Base-by-base conservation (phyloP, 1,284 basidiomycete genomes). In the Trichosporon faecale region DNA sequence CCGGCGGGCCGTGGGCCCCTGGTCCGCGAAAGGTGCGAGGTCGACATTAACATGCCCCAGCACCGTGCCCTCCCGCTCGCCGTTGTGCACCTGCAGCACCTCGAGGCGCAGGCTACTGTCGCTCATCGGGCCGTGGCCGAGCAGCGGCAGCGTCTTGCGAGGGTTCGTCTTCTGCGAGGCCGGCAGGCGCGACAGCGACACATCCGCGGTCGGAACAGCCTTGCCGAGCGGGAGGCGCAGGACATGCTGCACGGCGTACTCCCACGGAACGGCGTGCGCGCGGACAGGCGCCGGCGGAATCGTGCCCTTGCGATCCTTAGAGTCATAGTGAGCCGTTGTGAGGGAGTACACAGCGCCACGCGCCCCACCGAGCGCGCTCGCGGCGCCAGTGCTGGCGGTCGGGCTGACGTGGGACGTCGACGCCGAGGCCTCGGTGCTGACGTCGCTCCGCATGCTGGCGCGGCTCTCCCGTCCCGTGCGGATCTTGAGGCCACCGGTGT, bases 21-120 rank as follows among this genome's bases (percentile, higher is more conserved):
- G 76, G 23, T 80, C 82, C 3, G 81, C 83, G 75, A 81, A 84
- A 9, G 80, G 76, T n/a, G 83, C 83, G 31, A 84, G 69, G 74
- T 84, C 83, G 31, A 83, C 70, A 69, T 83, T 76, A n/a, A 84
- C 77, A 3, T 73, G 74, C 1, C 83, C 83, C 70, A 81, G 82
- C 0, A 76, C 46, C 0, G 66, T 68, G 46, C 61, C 67, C 52
- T 68, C 66, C 27, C 55, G 44, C 31, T 63, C 67, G 27, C 33
- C 25, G 11, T 2, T 18, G 33, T 27, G 27, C 23, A 46, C 29
- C 60, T 70, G 55, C 14, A 77, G 67, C 35, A 83, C 76, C 25
- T 74, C 70, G 16, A 83, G 68, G 21, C 74, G 75, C 16, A 83
- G 55, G 1, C 81, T 77, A 0, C 79, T 80, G 33, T 81, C 80